Evolutionary conservation across 176 grass and related monocot genomes (phyloP), one percentile per base, ranked within the genome.

Genomic region (Bothriochloa decipiens): DNA sequence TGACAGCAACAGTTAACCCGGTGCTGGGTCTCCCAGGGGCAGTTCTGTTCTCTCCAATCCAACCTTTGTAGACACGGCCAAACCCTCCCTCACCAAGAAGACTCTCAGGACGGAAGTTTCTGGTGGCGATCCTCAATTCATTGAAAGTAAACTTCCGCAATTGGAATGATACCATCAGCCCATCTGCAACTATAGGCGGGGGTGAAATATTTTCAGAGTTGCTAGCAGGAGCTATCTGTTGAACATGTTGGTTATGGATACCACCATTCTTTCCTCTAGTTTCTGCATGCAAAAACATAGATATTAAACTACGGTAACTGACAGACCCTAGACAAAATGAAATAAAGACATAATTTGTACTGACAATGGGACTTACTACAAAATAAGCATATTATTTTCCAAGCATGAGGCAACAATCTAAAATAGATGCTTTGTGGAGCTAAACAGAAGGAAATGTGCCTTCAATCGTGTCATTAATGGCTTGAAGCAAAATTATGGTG

Each of bases 41-140:
- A 61, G 93, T 82, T 80, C 86, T 83, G 28, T 90, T 90, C 75
- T 87, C 88, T n/a, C 86, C 83, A 17, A 92, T 89, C 90, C 93
- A 92, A 4, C 93, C 93, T 83, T 92, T 92, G 29, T 90, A 88
- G 49, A 92, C 93, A 86, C 90, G 88, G 39, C 93, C 93, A 58
- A 95, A 95, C 23, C 93, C 90, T 10, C 93, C 93, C 84, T 90
- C 86, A 5, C 93, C 93, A 70, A 95, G 90, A 72, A 92, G 83
- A 81, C 58, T 86, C 60, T 90, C 93, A 3, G 90, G 90, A 67
- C 90, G 87, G 57, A 95, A 95, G 80, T 92, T 87, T 80, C 83
- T 87, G 12, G 93, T 95, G n/a, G 93, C 90, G 39, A 66, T 70
- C 65, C 84, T 90, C 7, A 95, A 83, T 68, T 95, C 88, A 67